Base-by-base conservation (phyloP, 352 stramenopile species). In the Globisporangium rhizosaccharum region DNA sequence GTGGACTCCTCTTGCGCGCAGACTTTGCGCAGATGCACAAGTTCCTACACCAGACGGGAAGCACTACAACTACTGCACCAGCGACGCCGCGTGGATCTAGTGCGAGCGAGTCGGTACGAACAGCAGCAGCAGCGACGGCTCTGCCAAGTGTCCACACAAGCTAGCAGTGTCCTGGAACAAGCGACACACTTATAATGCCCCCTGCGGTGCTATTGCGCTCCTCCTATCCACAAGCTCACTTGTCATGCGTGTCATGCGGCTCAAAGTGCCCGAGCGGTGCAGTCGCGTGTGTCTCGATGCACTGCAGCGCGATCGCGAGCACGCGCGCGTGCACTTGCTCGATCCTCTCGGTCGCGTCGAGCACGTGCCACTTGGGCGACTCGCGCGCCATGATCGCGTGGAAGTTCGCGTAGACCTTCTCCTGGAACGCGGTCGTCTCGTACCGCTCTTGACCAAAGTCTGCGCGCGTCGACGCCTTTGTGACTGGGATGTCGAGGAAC, bases 401-500 rank as follows among this genome's bases (percentile, higher is more conserved):
- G 61, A 97, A 97, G 57, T 95, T 93, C 4, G 50, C 36, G 53
- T 79, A 78, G 46, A 98, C 93, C 33, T 85, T 77, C 37, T 88
- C 62, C 70, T 98, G 93, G 59, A 98, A 96, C 1, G 75, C 74
- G 30, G 75, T 66, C 26, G 75, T 97, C 70, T 98, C 93, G 67
- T 98, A 98, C 25, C 92, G 73, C 67, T 98, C 93, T 36, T 92
- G 72, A 8, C 94, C 94, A 66, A 97, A 99, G 61, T 97, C 89
- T 54, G 92, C 93, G 62, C 97, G 85, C 64, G 88, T 82, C 44
- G 82, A 67, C 2, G 77, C 92, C 62, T 97, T 84, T 17, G 96
- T 89, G 46, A 97, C 84, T 18, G 91, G 79, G 17, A 99, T 78
- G 70, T 99, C 94, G 37, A 99, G 75, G 73, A 98, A 99, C 59